Percentiles rank a stretch among this genome's conserved stretches.
Evolutionary conservation across 2,329 filamentous ascomycete genomes (phyloP).

Genomic region (Monilinia vaccinii-corymbosi): DNA sequence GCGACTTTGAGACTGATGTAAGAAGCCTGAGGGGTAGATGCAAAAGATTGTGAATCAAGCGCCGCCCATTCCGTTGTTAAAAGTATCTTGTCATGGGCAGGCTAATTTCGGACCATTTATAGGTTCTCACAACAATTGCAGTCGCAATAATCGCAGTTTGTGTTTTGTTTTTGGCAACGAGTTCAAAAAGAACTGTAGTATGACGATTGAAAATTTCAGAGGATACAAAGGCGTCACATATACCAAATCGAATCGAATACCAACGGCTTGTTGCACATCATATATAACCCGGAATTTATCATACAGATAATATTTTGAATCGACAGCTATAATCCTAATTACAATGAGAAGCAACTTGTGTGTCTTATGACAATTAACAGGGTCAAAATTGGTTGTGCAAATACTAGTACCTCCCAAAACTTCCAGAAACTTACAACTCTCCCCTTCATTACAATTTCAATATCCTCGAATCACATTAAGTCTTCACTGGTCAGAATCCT

Average conservation of each 20-base stretch:
- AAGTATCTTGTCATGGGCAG: background rate
- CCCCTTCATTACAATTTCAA: conserved; percentile 6
- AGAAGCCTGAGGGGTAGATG: background rate
- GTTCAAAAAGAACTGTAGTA: conserved; percentile 22
- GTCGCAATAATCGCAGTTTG: conserved; percentile 57
- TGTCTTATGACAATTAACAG: background rate
- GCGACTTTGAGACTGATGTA: background rate
- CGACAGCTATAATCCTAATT: conserved; percentile 4
- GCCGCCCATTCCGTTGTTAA: background rate
- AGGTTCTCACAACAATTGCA: conserved; percentile 56
- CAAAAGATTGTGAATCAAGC: too few relatives aligned
- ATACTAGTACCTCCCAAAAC: conserved; percentile 8
- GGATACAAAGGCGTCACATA: background rate
- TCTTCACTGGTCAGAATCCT: background rate
- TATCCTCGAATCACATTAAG: background rate
- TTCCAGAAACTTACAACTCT: background rate
- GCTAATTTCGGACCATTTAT: background rate
- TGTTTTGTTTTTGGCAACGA: conserved; percentile 47
- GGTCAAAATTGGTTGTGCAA: conserved; percentile 10
- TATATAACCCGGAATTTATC: background rate
- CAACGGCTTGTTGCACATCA: background rate
- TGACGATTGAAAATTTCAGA: conserved; percentile 11
- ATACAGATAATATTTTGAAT: background rate
- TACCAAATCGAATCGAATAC: background rate
- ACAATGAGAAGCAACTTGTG: conserved; percentile 3